Evolutionary conservation across 257 asterid genomes (phyloP), one percentile per base, ranked within the genome.

Genomic region (Jacaranda copaia): DNA sequence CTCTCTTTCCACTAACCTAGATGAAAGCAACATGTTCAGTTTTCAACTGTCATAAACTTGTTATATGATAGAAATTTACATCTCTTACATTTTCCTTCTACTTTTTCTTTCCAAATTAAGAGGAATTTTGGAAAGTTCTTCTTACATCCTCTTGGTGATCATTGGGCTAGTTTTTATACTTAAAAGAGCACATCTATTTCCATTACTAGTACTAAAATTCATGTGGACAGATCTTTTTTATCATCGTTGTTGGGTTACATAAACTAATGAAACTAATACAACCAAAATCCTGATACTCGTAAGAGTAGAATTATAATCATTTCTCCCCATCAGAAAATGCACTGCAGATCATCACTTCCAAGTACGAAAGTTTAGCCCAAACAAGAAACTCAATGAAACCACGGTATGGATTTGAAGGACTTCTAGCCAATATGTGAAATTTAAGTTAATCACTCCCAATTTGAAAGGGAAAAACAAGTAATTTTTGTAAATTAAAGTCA

Each of bases 1-100:
- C 81, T 89, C 86, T 75, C 86, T 82, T 40, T 96, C 92, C 81
- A 86, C 90, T 89, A 96, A 81, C 97, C 99, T 93, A 81, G 75
- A 84, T 36, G 51, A 77, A 57, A 75, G 61, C 74, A 85, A 70
- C 14, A 76, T 46, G 74, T 80, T 25, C 77, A 60, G 63, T 69
- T 75, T 76, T 73, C 73, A 14, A 45, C n/a, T 57, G 56, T 25
- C 78, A 79, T 68, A 81, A 48, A 53, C 64, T 52, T n/a, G n/a
- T n/a, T 46, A 74, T 63, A 59, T 35, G 9, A 53, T 59, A 71
- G 43, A 59, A 80, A 69, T 66, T 61, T 52, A 48, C 48, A 78
- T 43, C 36, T 36, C 61, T 35, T 5, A 52, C 15, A 55, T 58
- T 80, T 81, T 20, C 70, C 32, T 51, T 56, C 38, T 15, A 60